Conservation (phyloP, 2,329 filamentous ascomycete genomes). For the Alternaria conjuncta region DNA sequence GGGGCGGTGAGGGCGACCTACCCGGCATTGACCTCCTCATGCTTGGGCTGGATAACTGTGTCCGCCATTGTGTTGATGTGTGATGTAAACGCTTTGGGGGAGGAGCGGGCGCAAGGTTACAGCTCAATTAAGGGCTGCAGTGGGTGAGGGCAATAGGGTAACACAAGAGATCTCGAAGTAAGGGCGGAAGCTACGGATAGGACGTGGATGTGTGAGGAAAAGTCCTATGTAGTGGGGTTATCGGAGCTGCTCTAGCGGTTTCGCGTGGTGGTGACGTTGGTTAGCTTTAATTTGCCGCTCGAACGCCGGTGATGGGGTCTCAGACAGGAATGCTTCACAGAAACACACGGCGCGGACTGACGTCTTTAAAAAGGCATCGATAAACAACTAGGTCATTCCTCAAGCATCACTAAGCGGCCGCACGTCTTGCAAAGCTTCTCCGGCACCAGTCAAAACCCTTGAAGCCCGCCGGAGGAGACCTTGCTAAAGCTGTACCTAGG, state of each 20-base stretch:
- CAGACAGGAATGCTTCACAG: constrained; percentile 24
- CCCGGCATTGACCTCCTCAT: constrained; percentile 55
- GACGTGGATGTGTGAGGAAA: constrained; percentile 38
- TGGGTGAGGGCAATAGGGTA: constrained; percentile 10
- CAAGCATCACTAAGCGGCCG: constrained; percentile 45
- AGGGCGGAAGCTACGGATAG: constrained; percentile 35
- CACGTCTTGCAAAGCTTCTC: constrained; percentile 42
- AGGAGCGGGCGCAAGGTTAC: constrained; percentile 26
- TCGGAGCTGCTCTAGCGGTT: constrained; percentile 35
- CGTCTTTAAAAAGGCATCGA: constrained; percentile 26
- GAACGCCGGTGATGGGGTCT: constrained; percentile 27
- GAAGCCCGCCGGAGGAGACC: constrained; percentile 34
- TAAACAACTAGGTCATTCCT: constrained; percentile 33
- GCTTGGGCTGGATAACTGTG: constrained; percentile 56
- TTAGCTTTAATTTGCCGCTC: constrained; percentile 25
- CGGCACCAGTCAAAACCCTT: constrained; percentile 32
- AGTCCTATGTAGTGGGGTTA: constrained; percentile 46
- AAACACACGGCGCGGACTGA: constrained; percentile 21
- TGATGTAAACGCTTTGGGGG: constrained; percentile 26
- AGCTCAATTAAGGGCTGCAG: constrained; percentile 30
- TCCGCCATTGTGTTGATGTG: constrained; percentile 50
- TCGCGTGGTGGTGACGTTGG: constrained; percentile 41
- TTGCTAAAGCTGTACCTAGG: constrained; percentile 37
- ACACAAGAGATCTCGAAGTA: constrained; percentile 16
- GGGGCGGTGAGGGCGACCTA: constrained; percentile 39